Percentiles rank a stretch among this genome's conserved stretches.
Conservation (phyloP, 768 basidiomycete species). For the Podaxis pistillaris region DNA sequence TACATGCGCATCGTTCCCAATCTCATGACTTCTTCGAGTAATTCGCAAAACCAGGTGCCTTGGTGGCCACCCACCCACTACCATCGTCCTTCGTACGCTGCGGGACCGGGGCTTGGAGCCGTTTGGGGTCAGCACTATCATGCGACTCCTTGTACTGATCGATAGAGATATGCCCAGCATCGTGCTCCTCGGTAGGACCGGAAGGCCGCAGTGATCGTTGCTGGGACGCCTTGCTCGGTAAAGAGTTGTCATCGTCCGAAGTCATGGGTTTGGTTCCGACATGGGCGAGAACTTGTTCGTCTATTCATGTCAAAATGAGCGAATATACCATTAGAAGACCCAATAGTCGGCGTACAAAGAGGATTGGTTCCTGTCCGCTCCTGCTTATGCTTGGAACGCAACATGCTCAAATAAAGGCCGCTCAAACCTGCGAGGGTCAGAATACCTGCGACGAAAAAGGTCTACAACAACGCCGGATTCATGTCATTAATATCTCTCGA, state of each 20-base stretch:
- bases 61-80: conserved; percentile 28
- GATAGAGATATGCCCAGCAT: conserved; percentile 26
- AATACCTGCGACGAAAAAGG: conserved; percentile 27
- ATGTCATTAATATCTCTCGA: neutral
- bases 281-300: conserved; percentile 31
- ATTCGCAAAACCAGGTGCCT: conserved; percentile 32
- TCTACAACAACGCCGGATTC: conserved; percentile 18
- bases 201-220: conserved; percentile 13
- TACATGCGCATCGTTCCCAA: neutral
- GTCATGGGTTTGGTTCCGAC: conserved; percentile 19
- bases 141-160: conserved; percentile 24
- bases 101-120: conserved; percentile 28
- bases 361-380: conserved; percentile 27
- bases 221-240: neutral
- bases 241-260: conserved; percentile 15
- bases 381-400: conserved; percentile 25
- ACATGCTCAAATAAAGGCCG: conserved; percentile 30
- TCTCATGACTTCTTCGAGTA: conserved; percentile 29
- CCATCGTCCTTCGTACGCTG: conserved; percentile 27
- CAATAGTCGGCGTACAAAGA: conserved; percentile 23
- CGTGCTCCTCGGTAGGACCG: conserved; percentile 23
- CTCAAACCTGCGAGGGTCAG: conserved; percentile 25
- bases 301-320: conserved; percentile 15
- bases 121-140: conserved; percentile 18
- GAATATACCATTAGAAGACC: neutral